These are phyloP conservation scores for Wallacemonas sp. DNA, from an alignment of 208 protist genomes.

Conservation along the genomic window DNA sequence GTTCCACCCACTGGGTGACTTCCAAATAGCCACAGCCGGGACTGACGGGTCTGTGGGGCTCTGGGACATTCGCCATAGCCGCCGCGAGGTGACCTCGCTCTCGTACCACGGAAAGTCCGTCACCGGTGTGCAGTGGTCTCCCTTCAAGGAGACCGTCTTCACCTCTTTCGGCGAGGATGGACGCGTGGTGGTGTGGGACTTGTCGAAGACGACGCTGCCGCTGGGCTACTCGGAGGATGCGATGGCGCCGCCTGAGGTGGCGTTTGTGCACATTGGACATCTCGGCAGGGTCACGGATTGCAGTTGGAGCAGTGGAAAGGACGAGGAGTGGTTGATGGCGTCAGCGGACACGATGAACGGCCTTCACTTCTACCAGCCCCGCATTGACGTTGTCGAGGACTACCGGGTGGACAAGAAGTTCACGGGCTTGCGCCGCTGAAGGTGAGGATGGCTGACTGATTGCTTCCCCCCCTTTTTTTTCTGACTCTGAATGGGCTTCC, in stretches of 20 bases:
- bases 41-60: slow-evolving; percentile 33
- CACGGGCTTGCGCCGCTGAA: slow-evolving; percentile 10
- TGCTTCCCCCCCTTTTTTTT: no score
- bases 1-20: slow-evolving; percentile 48
- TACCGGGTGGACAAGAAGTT: slow-evolving; percentile 24
- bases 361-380: slow-evolving; percentile 86
- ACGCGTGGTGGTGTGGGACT: slow-evolving; percentile 59
- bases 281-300: slow-evolving; percentile 93
- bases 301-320: slow-evolving; percentile 79
- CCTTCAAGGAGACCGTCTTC: slow-evolving; percentile 46
- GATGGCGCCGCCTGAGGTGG: slow-evolving; percentile 62
- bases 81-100: slow-evolving; percentile 24
- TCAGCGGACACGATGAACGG: slow-evolving; percentile 96
- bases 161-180: slow-evolving; percentile 47
- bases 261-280: slow-evolving; percentile 97
- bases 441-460: neutral
- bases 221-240: slow-evolving; percentile 35
- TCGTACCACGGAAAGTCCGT: slow-evolving; percentile 47
- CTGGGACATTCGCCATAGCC: slow-evolving; percentile 55
- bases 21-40: slow-evolving; percentile 53
- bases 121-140: slow-evolving; percentile 56
- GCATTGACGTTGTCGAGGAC: slow-evolving; percentile 38
- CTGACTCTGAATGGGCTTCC: no score
- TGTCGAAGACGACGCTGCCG: slow-evolving; percentile 39
- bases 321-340: slow-evolving; percentile 92